Evolutionary conservation across 306 rosid genomes (phyloP), one percentile per base, ranked within the genome.

Genomic region (Crotalaria pallida): DNA sequence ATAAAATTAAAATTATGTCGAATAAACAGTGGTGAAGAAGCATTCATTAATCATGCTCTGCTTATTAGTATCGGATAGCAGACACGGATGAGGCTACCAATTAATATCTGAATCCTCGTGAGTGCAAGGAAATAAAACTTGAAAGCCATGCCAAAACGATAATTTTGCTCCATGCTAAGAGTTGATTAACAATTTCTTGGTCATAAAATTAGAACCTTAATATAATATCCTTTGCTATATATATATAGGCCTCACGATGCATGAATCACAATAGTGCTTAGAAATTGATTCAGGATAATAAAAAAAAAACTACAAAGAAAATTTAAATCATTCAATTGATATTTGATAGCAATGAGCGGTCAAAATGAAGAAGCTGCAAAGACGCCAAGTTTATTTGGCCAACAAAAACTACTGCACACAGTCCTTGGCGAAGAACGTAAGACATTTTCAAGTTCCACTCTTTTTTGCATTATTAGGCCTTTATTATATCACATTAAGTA

Each of bases 351-450:
- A 77, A 88, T 84, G 91, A 53, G 80, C 47, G 55, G 68, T 59
- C 49, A 48, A 47, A 6, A 45, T 38, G 62, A 53, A 72, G 11
- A 55, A 72, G 8, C 60, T 53, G 13, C 49, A 21, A 52, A 9
- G 7, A 16, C 15, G 3, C 51, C 59, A 29, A 72, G 67, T 47
- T 58, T 78, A 38, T 50, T 70, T 24, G 79, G 60, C 48, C 88
- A 48, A 38, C 74, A 73, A 57, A 70, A 74, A 67, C 65, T 80
- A 49, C 70, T 78, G 2, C 88, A 77, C 65, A 36, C 69, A 16
- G 53, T 63, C 56, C 69, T 87, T 16, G 92, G 90, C 3, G 86
- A 79, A 61, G 86, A 78, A 58, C 36, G 96, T 87, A 41, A 77
- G 75, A 40, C 55, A 4, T 48, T 55, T 57, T 12, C 0, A 27